phyloP scores from a whole-genome alignment of 371 early-diverging fungal species.

The Vairimorpha apis region DNA sequence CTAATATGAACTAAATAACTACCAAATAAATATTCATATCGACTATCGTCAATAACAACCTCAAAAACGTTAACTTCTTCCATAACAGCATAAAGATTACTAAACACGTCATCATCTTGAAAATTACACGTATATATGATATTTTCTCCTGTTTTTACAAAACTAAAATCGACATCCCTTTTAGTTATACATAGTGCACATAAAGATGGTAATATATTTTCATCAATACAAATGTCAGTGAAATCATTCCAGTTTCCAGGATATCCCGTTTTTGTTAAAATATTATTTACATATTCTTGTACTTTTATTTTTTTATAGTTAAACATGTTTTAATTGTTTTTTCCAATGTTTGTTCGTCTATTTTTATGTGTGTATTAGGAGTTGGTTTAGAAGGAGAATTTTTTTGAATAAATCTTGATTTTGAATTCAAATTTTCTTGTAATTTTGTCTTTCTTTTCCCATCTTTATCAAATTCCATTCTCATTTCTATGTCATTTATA shows the following conservation, averaged over 20 bases:
- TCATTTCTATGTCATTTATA: no score
- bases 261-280: conserved; percentile 46
- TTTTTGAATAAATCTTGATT: no score
- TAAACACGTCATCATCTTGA: conserved; percentile 62
- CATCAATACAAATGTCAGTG: conserved; percentile 52
- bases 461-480: no score
- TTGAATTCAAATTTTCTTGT: no score
- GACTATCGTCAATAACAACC: conserved; percentile 49
- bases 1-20: conserved; percentile 36
- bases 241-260: conserved; percentile 62
- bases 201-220: conserved; percentile 37
- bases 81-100: conserved; percentile 48
- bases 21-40: no score
- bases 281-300: conserved; percentile 56
- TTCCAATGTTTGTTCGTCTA: conserved; percentile 26
- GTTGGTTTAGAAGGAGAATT: no score
- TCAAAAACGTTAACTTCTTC: conserved; percentile 57
- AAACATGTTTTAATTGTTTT: conserved; percentile 31
- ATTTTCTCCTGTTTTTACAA: conserved; percentile 32
- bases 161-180: conserved; percentile 18
- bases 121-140: conserved; percentile 33
- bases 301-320: conserved; percentile 31
- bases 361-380: conserved; percentile 6
- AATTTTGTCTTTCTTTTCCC: no score
- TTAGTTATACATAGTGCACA: conserved; percentile 33